Base-by-base conservation (phyloP, 805 yeast genomes). In the Lachancea meyersii region DNA sequence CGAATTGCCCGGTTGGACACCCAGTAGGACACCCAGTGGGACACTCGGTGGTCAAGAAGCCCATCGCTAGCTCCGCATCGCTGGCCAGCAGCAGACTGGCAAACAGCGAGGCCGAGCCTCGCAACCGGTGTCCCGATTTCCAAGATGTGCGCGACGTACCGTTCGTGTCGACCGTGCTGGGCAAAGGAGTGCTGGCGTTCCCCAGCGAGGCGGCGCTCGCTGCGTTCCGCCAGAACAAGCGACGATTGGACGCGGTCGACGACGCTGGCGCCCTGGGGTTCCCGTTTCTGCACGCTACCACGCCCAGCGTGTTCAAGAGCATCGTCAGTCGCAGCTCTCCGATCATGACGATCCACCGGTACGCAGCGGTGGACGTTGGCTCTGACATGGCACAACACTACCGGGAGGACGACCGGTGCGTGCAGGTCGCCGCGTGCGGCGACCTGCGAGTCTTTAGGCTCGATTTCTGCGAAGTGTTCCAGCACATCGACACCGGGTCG, bases 181-280 rank as follows among this genome's bases (percentile, higher is more conserved):
- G 63, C 21, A 64, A 63, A 36, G 73, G 73, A 1, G 48, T 64
- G 33, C 64, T 49, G 41, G 58, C 64, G n/a, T 67, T 67, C 48
- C 64, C 71, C 3, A 63, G 68, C 26, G 65, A 64, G 33, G 45
- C 49, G 11, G 54, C 71, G 2, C 54, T 60, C 14, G 36, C 48
- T 8, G 27, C 36, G 9, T 68, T 51, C 41, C 50, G 58, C 32
- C 38, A 49, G 0, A 57, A 60, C 34, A 53, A 55, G 31, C 54
- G 64, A 21, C 57, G 56, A 21, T 47, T 58, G 24, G 60, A 56
- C 13, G 41, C 42, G 1, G 23, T 52, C 10, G 53, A 52, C 26
- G 39, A 49, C 5, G 40, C 43, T 2, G 46, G 44, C 9, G 61
- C 60, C 18, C 50, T 63, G 1, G 71, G 69, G 0, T 41, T 63